Conservation (phyloP, 2,329 filamentous ascomycete genomes). For the Colletotrichum sp. region DNA sequence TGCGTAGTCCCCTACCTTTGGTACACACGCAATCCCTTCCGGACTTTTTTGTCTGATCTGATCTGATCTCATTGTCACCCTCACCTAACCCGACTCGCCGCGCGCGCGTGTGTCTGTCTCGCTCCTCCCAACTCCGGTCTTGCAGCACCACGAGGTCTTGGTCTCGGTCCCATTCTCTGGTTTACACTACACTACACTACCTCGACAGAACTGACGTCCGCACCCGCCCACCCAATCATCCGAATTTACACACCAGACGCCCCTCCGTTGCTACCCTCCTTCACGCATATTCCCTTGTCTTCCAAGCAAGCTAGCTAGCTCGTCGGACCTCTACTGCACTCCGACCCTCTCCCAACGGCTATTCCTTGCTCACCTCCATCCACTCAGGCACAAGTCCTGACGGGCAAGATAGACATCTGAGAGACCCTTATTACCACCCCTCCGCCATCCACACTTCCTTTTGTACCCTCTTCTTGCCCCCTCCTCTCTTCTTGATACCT, state of each 20-base stretch:
- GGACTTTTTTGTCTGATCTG: not conserved
- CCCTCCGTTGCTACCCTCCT: conserved; percentile 14
- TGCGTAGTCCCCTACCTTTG: not conserved
- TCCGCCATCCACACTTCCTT: conserved; percentile 8
- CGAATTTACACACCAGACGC: conserved; percentile 14
- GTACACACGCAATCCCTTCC: not conserved
- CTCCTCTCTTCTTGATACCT: not conserved
- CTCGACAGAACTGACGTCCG: not conserved
- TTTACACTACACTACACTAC: not conserved
- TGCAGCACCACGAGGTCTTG: not conserved
- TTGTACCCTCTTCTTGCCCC: not conserved
- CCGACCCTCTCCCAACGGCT: conserved; percentile 4
- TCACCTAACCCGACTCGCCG: not conserved
- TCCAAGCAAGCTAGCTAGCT: conserved; percentile 6
- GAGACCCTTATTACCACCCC: conserved; percentile 11
- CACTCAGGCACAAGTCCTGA: not conserved
- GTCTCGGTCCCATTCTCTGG: conserved; percentile 2
- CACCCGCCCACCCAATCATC: conserved; percentile 15
- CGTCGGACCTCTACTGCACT: conserved; percentile 6
- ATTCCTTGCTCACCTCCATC: conserved; percentile 8
- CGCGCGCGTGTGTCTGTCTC: not conserved
- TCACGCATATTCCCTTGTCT: conserved; percentile 5
- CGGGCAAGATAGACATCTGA: not conserved
- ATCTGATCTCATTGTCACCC: not conserved
- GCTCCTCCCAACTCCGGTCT: not conserved